phyloP scores from a whole-genome alignment of 1,284 basidiomycete species.

The Trichosporon asahii region DNA sequence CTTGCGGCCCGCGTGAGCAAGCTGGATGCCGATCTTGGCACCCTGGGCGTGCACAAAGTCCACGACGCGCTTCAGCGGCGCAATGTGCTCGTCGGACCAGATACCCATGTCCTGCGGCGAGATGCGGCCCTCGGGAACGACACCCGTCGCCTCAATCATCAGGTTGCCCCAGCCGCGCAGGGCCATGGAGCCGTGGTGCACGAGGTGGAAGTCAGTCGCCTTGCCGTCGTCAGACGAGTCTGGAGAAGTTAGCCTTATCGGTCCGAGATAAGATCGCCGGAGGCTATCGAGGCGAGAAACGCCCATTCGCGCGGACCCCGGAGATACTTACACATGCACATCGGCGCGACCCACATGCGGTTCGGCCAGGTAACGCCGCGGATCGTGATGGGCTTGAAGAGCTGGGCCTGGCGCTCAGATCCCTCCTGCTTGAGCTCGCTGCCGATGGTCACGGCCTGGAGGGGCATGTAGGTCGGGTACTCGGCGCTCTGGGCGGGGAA shows the following conservation, averaged over 20 bases:
- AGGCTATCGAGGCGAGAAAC: too few species aligned
- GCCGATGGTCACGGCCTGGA: conserved; percentile 64
- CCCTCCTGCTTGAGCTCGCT: conserved; percentile 35
- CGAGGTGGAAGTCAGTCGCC: conserved; percentile 73
- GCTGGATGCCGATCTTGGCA: conserved; percentile 68
- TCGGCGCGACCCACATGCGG: conserved; percentile 57
- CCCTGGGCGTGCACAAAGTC: conserved; percentile 71
- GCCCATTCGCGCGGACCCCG: too few species aligned
- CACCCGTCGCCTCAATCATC: conserved; percentile 66
- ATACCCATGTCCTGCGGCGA: conserved; percentile 59
- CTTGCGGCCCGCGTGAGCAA: conserved; percentile 74
- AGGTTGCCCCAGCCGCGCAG: conserved; percentile 59
- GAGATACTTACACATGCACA: conserved; percentile 58
- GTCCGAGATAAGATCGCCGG: background rate
- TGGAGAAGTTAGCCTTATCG: conserved; percentile 14
- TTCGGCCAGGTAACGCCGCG: conserved; percentile 67
- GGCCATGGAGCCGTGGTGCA: conserved; percentile 62
- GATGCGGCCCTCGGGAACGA: conserved; percentile 70
- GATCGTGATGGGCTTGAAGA: conserved; percentile 68
- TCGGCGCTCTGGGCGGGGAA: conserved; percentile 14
- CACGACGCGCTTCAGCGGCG: conserved; percentile 65
- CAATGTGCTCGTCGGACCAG: conserved; percentile 72
- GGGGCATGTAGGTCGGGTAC: conserved; percentile 46
- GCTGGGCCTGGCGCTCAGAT: conserved; percentile 54
- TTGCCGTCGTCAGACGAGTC: conserved; percentile 70